Percentiles rank a stretch among this genome's conserved stretches.
These are phyloP conservation scores for Aschersonia sp. DNA, from an alignment of 2,329 filamentous ascomycete species.

Conservation along the genomic window DNA sequence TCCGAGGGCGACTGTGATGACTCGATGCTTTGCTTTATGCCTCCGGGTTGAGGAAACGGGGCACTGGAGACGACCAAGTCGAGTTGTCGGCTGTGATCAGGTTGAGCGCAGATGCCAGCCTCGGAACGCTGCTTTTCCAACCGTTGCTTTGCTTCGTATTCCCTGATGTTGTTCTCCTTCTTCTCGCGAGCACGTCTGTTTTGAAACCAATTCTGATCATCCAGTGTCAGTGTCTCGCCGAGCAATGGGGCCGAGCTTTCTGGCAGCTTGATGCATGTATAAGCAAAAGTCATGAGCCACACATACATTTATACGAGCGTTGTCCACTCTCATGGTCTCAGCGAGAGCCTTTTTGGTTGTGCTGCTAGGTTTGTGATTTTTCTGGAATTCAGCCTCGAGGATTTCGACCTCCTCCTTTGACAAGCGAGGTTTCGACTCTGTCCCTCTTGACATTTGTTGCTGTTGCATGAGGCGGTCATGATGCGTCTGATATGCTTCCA, in stretches of 20 bases:
- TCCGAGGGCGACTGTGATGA: slow-evolving; percentile 6
- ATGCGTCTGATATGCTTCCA: slow-evolving; percentile 22
- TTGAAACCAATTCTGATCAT: slow-evolving; percentile 51
- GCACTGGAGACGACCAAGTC: slow-evolving; percentile 26
- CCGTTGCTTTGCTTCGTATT: slow-evolving; percentile 23
- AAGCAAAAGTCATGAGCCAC: background rate
- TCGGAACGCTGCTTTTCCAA: slow-evolving; percentile 18
- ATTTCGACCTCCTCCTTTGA: slow-evolving; percentile 45
- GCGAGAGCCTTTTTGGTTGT: slow-evolving; percentile 46
- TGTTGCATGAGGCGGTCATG: slow-evolving; percentile 21
- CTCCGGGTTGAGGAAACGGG: slow-evolving; percentile 19
- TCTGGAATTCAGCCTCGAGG: slow-evolving; percentile 46
- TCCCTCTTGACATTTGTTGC: slow-evolving; percentile 24
- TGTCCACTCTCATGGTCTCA: slow-evolving; percentile 46
- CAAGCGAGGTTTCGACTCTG: slow-evolving; percentile 36
- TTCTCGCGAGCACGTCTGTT: slow-evolving; percentile 51
- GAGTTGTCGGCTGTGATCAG: slow-evolving; percentile 15
- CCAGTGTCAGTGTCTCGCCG: slow-evolving; percentile 14
- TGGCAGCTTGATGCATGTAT: background rate
- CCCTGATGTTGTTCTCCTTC: slow-evolving; percentile 41
- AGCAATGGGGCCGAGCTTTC: no score
- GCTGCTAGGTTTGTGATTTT: slow-evolving; percentile 51
- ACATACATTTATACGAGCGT: slow-evolving; percentile 48
- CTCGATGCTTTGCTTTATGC: slow-evolving; percentile 5
- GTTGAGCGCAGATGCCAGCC: slow-evolving; percentile 11